These are phyloP conservation scores for Diutina sp. DNA, from an alignment of 1,139 yeast species.

Conservation along the genomic window DNA sequence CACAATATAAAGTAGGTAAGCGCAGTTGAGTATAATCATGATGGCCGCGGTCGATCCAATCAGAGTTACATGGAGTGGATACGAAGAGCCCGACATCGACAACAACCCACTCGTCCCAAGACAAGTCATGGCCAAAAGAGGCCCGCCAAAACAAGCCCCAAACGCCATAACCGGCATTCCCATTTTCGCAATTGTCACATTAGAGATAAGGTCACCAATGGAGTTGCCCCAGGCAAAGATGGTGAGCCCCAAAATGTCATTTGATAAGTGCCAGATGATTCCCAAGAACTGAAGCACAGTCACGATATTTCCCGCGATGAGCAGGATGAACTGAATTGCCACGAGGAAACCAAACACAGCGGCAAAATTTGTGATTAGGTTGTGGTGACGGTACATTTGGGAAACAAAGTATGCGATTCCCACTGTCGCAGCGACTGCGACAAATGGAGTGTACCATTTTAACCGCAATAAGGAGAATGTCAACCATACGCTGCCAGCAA, in stretches of 20 bases:
- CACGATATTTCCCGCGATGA: constrained; percentile 69
- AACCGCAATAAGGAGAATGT: not conserved
- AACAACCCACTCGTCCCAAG: not conserved
- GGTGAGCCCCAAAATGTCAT: constrained; percentile 55
- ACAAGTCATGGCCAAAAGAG: constrained; percentile 29
- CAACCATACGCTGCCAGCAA: not conserved
- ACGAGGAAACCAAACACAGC: constrained; percentile 51
- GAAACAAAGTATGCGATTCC: not conserved
- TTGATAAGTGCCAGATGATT: constrained; percentile 48
- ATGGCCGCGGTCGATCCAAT: not conserved
- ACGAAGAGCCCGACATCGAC: not conserved
- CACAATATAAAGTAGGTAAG: not conserved
- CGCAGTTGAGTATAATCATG: not conserved
- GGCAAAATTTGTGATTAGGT: constrained; percentile 7
- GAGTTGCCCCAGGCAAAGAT: constrained; percentile 91
- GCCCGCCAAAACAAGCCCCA: constrained; percentile 93
- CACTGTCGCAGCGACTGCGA: not conserved
- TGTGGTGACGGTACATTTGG: not conserved
- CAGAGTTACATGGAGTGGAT: not conserved
- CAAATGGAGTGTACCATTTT: not conserved
- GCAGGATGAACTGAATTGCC: constrained; percentile 62
- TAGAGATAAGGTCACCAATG: constrained; percentile 78
- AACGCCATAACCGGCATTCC: constrained; percentile 90
- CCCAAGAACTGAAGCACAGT: constrained; percentile 54
- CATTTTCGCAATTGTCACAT: constrained; percentile 69